Conservation (phyloP, 148 eudicot species). For the Oxyria digyna region DNA sequence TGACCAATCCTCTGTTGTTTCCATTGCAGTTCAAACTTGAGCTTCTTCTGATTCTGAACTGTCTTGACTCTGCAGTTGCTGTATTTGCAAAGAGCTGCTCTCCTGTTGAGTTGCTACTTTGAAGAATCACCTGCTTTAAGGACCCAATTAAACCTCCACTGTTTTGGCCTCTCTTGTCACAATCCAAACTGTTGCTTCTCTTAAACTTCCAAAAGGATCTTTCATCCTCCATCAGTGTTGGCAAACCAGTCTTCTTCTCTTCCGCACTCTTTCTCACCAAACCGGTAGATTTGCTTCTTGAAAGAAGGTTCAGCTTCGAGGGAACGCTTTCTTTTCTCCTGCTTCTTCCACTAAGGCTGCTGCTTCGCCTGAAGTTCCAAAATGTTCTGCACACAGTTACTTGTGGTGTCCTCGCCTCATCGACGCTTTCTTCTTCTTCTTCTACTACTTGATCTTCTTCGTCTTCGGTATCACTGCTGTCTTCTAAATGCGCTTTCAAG, state of each 20-base stretch:
- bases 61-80: too few relatives aligned
- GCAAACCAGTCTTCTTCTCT: constrained; percentile 23
- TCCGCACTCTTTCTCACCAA: constrained; percentile 14
- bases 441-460: neutral
- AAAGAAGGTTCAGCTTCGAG: neutral
- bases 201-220: constrained; percentile 43
- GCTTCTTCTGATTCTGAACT: constrained; percentile 19
- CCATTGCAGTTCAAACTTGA: neutral
- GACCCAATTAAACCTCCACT: constrained; percentile 24
- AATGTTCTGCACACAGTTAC: constrained; percentile 11
- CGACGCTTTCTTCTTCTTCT: neutral
- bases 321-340: constrained; percentile 10
- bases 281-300: neutral
- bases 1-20: neutral
- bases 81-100: too few relatives aligned
- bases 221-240: neutral
- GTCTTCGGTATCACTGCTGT: constrained; percentile 26
- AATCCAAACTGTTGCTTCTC: constrained; percentile 43
- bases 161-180: constrained; percentile 16
- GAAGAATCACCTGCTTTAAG: constrained; percentile 17
- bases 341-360: constrained; percentile 16
- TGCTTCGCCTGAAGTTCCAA: constrained; percentile 27
- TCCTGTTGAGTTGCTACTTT: constrained; percentile 75
- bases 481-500: constrained; percentile 42
- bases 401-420: neutral